Evolutionary conservation across 108 stramenopile genomes (phyloP).

Genomic region (Bacterosira constricta): DNA sequence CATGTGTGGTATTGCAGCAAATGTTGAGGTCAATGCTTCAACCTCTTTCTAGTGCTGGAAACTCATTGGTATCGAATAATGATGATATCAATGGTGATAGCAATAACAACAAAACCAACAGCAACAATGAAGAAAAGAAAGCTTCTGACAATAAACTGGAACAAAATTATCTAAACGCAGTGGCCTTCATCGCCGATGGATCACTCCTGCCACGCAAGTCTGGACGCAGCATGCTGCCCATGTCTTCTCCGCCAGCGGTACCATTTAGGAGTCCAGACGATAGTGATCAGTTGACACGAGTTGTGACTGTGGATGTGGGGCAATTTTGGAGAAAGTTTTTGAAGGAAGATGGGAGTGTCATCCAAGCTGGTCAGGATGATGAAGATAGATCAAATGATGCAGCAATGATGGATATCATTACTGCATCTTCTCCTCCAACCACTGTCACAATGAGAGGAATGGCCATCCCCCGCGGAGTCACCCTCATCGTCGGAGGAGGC

Average conservation of each 20-base stretch:
- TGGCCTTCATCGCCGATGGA: conserved; percentile 83
- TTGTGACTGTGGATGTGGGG: conserved; percentile 57
- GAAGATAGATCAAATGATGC: neutral
- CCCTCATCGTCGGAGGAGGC: conserved; percentile 94
- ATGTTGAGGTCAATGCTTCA: conserved; percentile 51
- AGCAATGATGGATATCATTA: neutral
- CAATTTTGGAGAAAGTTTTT: conserved; percentile 40
- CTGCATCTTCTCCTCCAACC: neutral
- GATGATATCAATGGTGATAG: neutral
- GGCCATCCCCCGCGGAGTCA: conserved; percentile 84
- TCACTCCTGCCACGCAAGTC: conserved; percentile 82
- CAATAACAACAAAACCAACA: neutral
- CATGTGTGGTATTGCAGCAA: conserved; percentile 67
- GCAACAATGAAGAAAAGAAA: neutral
- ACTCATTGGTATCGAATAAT: too few species aligned
- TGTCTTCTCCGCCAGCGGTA: conserved; percentile 75
- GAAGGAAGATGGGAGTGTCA: conserved; percentile 13
- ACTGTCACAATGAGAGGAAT: conserved; percentile 72
- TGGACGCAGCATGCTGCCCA: conserved; percentile 73
- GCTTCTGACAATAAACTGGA: neutral
- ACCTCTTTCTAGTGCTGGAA: too few species aligned
- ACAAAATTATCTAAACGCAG: conserved; percentile 42
- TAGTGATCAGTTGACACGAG: conserved; percentile 26
- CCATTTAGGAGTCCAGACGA: conserved; percentile 66
- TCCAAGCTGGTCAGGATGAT: neutral